Evolutionary conservation across 2,329 filamentous ascomycete species (phyloP), one percentile per base, ranked within the genome.

Genomic region (Talaromyces sp.): DNA sequence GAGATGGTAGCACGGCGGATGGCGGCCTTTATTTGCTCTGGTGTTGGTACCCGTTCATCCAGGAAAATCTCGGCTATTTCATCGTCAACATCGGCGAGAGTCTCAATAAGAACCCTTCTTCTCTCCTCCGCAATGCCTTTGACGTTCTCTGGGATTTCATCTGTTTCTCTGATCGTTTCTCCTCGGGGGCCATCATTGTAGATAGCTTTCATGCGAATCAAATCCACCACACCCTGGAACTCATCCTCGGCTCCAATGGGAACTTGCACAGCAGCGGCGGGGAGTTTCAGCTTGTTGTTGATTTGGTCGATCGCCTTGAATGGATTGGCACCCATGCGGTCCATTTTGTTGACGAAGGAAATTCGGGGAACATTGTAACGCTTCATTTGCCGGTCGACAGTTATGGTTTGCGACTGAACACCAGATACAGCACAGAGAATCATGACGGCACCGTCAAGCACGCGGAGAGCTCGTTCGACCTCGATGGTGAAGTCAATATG

Each of bases 401-500:
- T 99, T 70, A 97, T 97, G 23, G 95, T 99, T 80, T 99, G 95
- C 73, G 89, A 94, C 79, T 99, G 95, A 36, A 99, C 95, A 73
- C 95, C 95, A 71, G 91, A 96, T 64, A 98, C 95, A 65, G 95
- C 95, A 75, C 95, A 99, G 61, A 99, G 84, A 77, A 99, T 96
- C 93, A 99, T 96, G 74, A 97, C 92, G 61, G 95, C 95, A 66
- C 95, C 95, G 73, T 99, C 95, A 50, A 99, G 84, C 63, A 99
- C 95, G 75, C 95, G 87, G 74, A 99, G 81, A 62, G 95, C 95
- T 76, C 95, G 86, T 82, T 99, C 95, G 54, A 99, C 95, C 79
- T 99, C 95, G 67, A 99, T 98, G 14, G 95, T 99, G 75, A 99
- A 99, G 77, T 99, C 95, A 72, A 99, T 98, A 79, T 99, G 95